Evolutionary conservation across 2,329 filamentous ascomycete genomes (phyloP), one percentile per base, ranked within the genome.

Genomic region (Penicillium vulpinum): DNA sequence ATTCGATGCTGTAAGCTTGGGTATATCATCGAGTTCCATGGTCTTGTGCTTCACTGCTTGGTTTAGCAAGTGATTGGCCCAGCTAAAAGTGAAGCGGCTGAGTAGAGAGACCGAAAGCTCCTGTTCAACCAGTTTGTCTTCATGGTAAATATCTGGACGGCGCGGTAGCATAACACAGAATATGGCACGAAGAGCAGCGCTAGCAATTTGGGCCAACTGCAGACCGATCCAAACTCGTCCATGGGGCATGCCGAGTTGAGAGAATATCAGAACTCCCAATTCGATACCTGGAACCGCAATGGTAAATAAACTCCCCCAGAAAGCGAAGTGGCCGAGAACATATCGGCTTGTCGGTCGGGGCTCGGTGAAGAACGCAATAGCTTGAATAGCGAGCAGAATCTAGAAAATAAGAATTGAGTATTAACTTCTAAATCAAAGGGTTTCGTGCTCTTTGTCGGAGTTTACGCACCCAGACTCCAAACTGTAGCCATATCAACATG

Each of bases 131-230:
- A 79, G 69, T 45, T 80, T 76, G 26, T 79, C 85, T 38, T 86
- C 70, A 65, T 81, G 77, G 66, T 80, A 90, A 18, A 92, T 85
- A 51, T 86, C 79, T 4, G 89, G 89, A 11, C 89, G 81, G 41
- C 89, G 82, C 4, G 87, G 88, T 15, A 91, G 75, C 1, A 81
- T 78, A 13, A 88, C 60, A 61, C 81, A 81, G 33, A 61, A 62
- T 2, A 69, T 2, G 7, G 53, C 67, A 4, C 68, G 67, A 10
- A 72, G 41, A 1, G 63, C 29, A 15, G 77, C 70, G 11, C 77
- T 68, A 9, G 69, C 71, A 21, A 85, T 67, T 55, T 85, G 83
- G 2, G 75, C 71, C 1, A 79, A 68, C 33, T 84, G 79, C 15
- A 87, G 73, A 1, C 73, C 70, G 28, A 83, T 75, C 18, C 78